Percentiles rank a stretch among this genome's conserved stretches.
Evolutionary conservation across 2,329 filamentous ascomycete species (phyloP).

Genomic region (Aureobasidium mangrovei): DNA sequence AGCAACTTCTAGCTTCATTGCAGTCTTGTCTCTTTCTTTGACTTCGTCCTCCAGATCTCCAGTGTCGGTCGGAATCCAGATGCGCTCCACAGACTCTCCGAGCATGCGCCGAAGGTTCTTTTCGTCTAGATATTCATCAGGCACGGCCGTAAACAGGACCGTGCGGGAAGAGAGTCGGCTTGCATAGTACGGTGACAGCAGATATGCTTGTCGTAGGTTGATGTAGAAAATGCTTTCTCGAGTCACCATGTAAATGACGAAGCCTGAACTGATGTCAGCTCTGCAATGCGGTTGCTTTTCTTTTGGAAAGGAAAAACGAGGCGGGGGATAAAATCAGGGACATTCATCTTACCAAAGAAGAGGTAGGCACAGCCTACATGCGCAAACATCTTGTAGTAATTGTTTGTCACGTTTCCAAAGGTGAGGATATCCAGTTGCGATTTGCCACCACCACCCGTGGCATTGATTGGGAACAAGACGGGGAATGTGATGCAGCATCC

Average conservation of each 20-base stretch:
- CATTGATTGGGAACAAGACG: slow-evolving; percentile 79
- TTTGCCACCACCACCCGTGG: slow-evolving; percentile 61
- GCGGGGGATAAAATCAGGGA: neutral
- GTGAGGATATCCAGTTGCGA: slow-evolving; percentile 67
- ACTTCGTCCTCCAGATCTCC: slow-evolving; percentile 73
- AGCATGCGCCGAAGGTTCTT: slow-evolving; percentile 72
- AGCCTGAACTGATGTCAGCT: slow-evolving; percentile 37
- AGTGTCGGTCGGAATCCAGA: slow-evolving; percentile 77
- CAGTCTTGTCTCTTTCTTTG: slow-evolving; percentile 68
- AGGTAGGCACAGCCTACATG: slow-evolving; percentile 73
- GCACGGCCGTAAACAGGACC: slow-evolving; percentile 81
- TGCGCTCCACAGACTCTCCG: slow-evolving; percentile 65
- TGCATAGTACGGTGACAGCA: slow-evolving; percentile 74
- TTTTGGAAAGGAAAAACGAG: neutral
- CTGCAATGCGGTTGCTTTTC: neutral
- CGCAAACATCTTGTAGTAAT: slow-evolving; percentile 64
- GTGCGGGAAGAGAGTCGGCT: slow-evolving; percentile 83
- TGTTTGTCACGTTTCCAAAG: slow-evolving; percentile 64
- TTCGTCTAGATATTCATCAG: slow-evolving; percentile 66
- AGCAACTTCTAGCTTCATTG: slow-evolving; percentile 73
- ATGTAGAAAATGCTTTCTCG: slow-evolving; percentile 87
- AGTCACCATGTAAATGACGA: slow-evolving; percentile 80
- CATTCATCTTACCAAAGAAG: slow-evolving; percentile 54
- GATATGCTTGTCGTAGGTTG: slow-evolving; percentile 85
- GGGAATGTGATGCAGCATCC: slow-evolving; percentile 83